phyloP scores from a whole-genome alignment of 2,329 filamentous ascomycete genomes.

The Parastagonospora nodorum region DNA sequence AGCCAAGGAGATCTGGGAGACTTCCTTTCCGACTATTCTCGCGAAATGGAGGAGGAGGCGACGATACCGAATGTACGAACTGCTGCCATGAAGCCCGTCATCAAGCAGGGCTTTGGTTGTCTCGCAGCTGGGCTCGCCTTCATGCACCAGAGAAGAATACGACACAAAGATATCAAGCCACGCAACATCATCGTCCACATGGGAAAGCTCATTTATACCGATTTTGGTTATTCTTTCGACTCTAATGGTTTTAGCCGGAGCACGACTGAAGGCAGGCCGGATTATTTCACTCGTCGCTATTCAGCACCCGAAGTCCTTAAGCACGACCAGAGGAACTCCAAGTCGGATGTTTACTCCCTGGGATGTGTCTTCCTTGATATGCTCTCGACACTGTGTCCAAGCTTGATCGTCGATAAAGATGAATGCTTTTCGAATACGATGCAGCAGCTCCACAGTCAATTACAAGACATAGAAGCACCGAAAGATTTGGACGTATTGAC shows the following conservation, averaged over 20 bases:
- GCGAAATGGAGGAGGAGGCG: too few relatives aligned
- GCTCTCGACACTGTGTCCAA: too few relatives aligned
- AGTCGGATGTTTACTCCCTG: constrained; percentile 13
- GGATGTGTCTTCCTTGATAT: constrained; percentile 16
- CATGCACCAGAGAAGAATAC: constrained; percentile 19
- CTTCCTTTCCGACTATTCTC: too few relatives aligned
- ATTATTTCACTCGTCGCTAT: constrained; percentile 14
- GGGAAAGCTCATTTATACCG: constrained; percentile 20
- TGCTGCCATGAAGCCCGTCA: not conserved
- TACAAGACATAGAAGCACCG: too few relatives aligned
- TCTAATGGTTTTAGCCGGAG: constrained; percentile 6
- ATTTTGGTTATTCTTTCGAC: constrained; percentile 26
- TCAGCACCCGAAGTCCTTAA: constrained; percentile 22
- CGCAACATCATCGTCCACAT: constrained; percentile 25
- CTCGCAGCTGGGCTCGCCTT: constrained; percentile 17
- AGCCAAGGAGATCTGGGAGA: constrained; percentile 21
- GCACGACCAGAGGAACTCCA: constrained; percentile 14
- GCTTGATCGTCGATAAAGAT: too few relatives aligned
- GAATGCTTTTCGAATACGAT: too few relatives aligned
- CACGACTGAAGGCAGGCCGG: constrained; percentile 16
- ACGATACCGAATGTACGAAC: too few relatives aligned
- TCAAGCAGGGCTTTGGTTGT: constrained; percentile 20
- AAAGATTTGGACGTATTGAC: too few relatives aligned
- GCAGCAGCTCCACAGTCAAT: too few relatives aligned
- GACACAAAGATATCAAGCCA: constrained; percentile 31